These are phyloP conservation scores for Phaffomyces thermotolerans DNA, from an alignment of 805 yeast species.

Conservation along the genomic window DNA sequence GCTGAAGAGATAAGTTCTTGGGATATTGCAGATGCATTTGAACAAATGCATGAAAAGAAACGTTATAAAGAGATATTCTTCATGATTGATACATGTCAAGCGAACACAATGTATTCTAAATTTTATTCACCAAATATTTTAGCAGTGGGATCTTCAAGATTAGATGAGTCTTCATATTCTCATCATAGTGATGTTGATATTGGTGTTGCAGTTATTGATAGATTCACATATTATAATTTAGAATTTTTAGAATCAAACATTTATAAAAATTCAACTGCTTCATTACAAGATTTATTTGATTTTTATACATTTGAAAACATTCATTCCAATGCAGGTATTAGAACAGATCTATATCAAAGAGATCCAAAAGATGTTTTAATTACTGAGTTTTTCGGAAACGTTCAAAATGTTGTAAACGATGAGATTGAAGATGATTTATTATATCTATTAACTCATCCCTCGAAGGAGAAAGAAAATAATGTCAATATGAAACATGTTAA, in stretches of 20 bases:
- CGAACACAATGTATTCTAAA: slow-evolving; percentile 93
- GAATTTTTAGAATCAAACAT: slow-evolving; percentile 74
- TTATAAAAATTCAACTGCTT: slow-evolving; percentile 63
- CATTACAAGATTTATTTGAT: slow-evolving; percentile 78
- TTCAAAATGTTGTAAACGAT: slow-evolving; percentile 71
- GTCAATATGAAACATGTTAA: background rate
- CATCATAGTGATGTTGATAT: slow-evolving; percentile 93
- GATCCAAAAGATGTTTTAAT: slow-evolving; percentile 61
- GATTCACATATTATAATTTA: slow-evolving; percentile 88
- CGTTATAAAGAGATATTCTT: slow-evolving; percentile 92
- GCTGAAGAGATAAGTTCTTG: slow-evolving; percentile 95
- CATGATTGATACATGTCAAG: slow-evolving; percentile 99
- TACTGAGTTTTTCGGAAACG: slow-evolving; percentile 93
- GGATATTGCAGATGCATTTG: slow-evolving; percentile 96
- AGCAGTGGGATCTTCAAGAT: slow-evolving; percentile 84
- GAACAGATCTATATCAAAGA: slow-evolving; percentile 69
- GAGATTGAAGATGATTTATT: slow-evolving; percentile 41
- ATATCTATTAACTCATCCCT: slow-evolving; percentile 15
- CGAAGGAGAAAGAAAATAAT: background rate
- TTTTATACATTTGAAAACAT: slow-evolving; percentile 79
- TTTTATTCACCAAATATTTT: slow-evolving; percentile 88
- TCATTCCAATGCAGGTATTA: slow-evolving; percentile 90
- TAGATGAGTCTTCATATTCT: slow-evolving; percentile 88
- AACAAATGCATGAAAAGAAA: slow-evolving; percentile 93
- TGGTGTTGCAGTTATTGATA: slow-evolving; percentile 96